Conservation (phyloP, 345 rosid genomes). For the Salix dunnii region DNA sequence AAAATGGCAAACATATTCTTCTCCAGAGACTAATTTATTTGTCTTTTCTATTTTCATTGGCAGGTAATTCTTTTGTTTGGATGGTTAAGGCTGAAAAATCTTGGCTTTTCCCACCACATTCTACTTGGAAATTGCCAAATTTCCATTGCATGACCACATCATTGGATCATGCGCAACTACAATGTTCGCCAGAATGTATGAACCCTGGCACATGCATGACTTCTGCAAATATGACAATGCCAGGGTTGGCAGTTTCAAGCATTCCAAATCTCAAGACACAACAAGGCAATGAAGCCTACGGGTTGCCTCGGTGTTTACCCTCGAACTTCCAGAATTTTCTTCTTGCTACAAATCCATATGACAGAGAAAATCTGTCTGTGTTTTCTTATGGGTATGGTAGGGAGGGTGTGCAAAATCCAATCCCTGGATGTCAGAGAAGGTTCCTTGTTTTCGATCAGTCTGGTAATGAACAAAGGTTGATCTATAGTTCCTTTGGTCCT, state of each 20-base stretch:
- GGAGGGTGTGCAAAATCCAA: slow-evolving; percentile 21
- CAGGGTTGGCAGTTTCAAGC: slow-evolving; percentile 32
- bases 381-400: slow-evolving; percentile 23
- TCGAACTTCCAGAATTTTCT: slow-evolving; percentile 35
- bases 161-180: slow-evolving; percentile 34
- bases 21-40: neutral
- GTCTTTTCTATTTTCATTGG: neutral
- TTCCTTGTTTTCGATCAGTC: slow-evolving; percentile 20
- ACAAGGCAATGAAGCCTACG: slow-evolving; percentile 36
- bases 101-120: slow-evolving; percentile 31
- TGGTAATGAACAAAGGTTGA: slow-evolving; percentile 16
- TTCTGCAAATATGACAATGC: slow-evolving; percentile 37
- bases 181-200: slow-evolving; percentile 42
- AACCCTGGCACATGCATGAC: slow-evolving; percentile 27
- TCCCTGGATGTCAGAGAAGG: slow-evolving; percentile 22
- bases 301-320: slow-evolving; percentile 40
- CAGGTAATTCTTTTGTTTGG: slow-evolving; percentile 36
- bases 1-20: neutral
- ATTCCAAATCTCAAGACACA: slow-evolving; percentile 35
- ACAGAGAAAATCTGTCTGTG: slow-evolving; percentile 30
- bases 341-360: slow-evolving; percentile 28
- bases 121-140: slow-evolving; percentile 34
- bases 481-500: slow-evolving; percentile 38
- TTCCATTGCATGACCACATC: slow-evolving; percentile 48
- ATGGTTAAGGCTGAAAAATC: slow-evolving; percentile 34